Evolutionary conservation across 2,329 filamentous ascomycete species (phyloP).

Genomic region (Exophiala dermatitidis): DNA sequence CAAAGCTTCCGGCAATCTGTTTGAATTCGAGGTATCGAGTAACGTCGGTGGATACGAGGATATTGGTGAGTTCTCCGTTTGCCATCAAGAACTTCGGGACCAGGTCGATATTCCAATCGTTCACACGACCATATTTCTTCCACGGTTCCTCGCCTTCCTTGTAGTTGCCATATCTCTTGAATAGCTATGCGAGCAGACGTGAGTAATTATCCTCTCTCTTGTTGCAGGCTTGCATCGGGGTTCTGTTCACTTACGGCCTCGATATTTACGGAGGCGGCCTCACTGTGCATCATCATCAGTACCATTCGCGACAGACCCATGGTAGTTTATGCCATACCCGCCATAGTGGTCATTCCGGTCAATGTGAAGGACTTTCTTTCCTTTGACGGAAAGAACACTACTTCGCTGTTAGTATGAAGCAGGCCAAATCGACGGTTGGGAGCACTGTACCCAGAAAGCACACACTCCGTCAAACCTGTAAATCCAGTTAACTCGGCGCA

Average conservation of each 20-base stretch:
- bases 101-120: slow-evolving; percentile 99
- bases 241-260: slow-evolving; percentile 61
- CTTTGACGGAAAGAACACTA: slow-evolving; percentile 94
- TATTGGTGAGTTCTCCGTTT: slow-evolving; percentile 96
- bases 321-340: slow-evolving; percentile 56
- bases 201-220: neutral
- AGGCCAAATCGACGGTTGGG: neutral
- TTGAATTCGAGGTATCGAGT: slow-evolving; percentile 86
- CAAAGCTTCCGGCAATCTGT: slow-evolving; percentile 91
- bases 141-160: slow-evolving; percentile 75
- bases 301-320: neutral
- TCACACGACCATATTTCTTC: slow-evolving; percentile 93
- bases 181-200: slow-evolving; percentile 56
- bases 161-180: slow-evolving; percentile 92
- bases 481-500: slow-evolving; percentile 29
- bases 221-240: neutral
- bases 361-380: slow-evolving; percentile 98
- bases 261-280: slow-evolving; percentile 94
- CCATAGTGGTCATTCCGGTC: slow-evolving; percentile 98
- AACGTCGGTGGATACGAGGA: slow-evolving; percentile 91
- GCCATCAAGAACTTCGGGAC: slow-evolving; percentile 99
- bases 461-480: slow-evolving; percentile 92
- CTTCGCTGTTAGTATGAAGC: slow-evolving; percentile 10
- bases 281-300: slow-evolving; percentile 46
- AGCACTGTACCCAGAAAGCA: slow-evolving; percentile 80